A percentile compares a stretch with the other conserved stretches of the same genome.
These are phyloP conservation scores for Fusarium secorum DNA, from an alignment of 2,329 filamentous ascomycete genomes.

Conservation along the genomic window DNA sequence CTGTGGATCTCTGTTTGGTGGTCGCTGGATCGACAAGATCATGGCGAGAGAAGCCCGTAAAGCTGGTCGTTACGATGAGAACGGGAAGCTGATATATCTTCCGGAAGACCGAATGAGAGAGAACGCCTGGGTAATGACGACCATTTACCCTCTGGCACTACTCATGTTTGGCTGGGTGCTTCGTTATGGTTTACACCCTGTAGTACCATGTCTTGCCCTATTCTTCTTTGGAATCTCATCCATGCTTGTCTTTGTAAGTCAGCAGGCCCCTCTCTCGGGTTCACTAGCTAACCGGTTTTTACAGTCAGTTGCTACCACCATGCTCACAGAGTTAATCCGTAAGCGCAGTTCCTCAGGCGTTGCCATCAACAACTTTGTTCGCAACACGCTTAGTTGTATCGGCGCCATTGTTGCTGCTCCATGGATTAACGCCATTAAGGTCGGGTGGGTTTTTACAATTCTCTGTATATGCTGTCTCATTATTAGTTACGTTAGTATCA, in stretches of 20 bases:
- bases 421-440: conserved; percentile 73
- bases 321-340: conserved; percentile 87
- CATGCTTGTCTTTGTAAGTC: conserved; percentile 78
- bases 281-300: conserved; percentile 7
- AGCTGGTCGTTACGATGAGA: conserved; percentile 71
- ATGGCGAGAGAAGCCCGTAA: conserved; percentile 79
- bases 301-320: conserved; percentile 73
- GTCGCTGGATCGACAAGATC: conserved; percentile 80
- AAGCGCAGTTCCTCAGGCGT: conserved; percentile 74
- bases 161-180: conserved; percentile 82
- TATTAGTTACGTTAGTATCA: conserved; percentile 65
- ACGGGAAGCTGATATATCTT: conserved; percentile 70
- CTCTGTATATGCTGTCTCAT: conserved; percentile 62
- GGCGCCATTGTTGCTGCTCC: conserved; percentile 75
- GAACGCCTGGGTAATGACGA: conserved; percentile 79
- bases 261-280: not conserved
- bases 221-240: conserved; percentile 79
- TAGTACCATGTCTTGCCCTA: conserved; percentile 68
- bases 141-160: conserved; percentile 73
- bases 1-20: conserved; percentile 71
- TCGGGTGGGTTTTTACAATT: conserved; percentile 78
- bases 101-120: conserved; percentile 86
- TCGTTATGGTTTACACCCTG: conserved; percentile 70
- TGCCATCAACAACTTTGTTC: conserved; percentile 81
- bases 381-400: conserved; percentile 80